Base-by-base conservation (phyloP, 345 rosid genomes). In the Toxicodendron radicans region DNA sequence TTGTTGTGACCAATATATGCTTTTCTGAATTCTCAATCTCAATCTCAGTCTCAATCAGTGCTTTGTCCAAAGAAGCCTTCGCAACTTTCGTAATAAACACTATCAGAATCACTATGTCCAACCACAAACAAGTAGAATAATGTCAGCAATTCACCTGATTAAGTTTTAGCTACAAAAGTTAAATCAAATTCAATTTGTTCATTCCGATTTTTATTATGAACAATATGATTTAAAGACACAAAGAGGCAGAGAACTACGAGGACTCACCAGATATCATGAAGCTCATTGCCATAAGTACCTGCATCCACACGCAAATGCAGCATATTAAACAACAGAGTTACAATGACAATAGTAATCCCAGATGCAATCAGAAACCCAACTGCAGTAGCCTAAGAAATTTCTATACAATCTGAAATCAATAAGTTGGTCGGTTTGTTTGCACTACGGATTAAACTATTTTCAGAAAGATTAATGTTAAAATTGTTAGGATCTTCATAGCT, bases 61-160 rank as follows among this genome's bases (percentile, higher is more conserved):
- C 87, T 79, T 74, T 81, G 41, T 87, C 87, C 74, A 83, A 21
- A 10, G 88, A 83, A 65, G 81, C 56, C 72, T 85, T 83, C 24
- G 90, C 88, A 76, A 81, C 79, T 81, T 80, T 83, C n/a, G 85
- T 75, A 21, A 81, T 56, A 53, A 74, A 85, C 59, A 78, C 70
- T 14, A 87, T 74, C 63, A 85, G 46, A 62, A 81, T 74, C 33
- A 74, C 90, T 87, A 21, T 51, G 32, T 16, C 13, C 56, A 27
- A 32, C 35, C 74, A 24, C 41, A 53, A 17, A 24, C 11, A 10
- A 7, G 7, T 17, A 23, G 43, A 66, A 23, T n/a, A 24, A 23
- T 10, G 54, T 23, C 30, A 61, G 27, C 30, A 52, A 30, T 48
- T 66, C 72, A n/a, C 43, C 9, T 5, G 43, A 5, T 38, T 38